Evolutionary conservation across 2,329 filamentous ascomycete species (phyloP).

Genomic region (Aspergillus brunneoviolaceus): DNA sequence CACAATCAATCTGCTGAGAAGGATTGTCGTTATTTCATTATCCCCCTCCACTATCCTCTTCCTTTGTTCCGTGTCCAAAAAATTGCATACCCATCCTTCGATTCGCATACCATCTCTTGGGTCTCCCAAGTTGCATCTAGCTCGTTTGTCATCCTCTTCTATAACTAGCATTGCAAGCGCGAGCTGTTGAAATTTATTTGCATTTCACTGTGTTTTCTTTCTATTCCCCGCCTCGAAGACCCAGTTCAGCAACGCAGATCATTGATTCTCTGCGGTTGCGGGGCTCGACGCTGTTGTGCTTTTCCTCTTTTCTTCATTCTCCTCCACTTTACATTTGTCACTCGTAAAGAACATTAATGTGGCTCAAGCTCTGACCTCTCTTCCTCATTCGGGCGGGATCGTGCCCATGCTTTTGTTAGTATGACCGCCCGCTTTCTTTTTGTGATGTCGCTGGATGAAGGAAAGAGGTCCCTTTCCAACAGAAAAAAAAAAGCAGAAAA

Average conservation of each 20-base stretch:
- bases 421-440: not conserved
- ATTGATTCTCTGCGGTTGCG: not conserved
- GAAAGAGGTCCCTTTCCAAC: constrained; percentile 17
- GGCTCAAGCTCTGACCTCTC: constrained; percentile 20
- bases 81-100: constrained; percentile 39
- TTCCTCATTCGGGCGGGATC: not conserved
- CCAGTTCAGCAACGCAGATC: not conserved
- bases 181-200: constrained; percentile 39
- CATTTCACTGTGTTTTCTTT: constrained; percentile 19
- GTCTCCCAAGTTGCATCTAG: constrained; percentile 35
- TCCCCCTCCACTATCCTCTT: constrained; percentile 6
- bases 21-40: constrained; percentile 7
- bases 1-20: constrained; percentile 11
- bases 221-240: constrained; percentile 1
- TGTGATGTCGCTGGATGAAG: constrained; percentile 17
- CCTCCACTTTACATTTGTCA: not conserved
- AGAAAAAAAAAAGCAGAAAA: constrained; percentile 19
- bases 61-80: constrained; percentile 26
- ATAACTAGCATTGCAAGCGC: constrained; percentile 50
- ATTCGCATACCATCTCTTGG: constrained; percentile 31
- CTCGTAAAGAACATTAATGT: constrained; percentile 21
- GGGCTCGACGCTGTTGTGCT: not conserved
- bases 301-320: constrained; percentile 1
- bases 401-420: not conserved
- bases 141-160: constrained; percentile 29